Percentiles rank a stretch among this genome's conserved stretches.
These are phyloP conservation scores for Papiliotrema laurentii DNA, from an alignment of 1,284 basidiomycete genomes.

Conservation along the genomic window DNA sequence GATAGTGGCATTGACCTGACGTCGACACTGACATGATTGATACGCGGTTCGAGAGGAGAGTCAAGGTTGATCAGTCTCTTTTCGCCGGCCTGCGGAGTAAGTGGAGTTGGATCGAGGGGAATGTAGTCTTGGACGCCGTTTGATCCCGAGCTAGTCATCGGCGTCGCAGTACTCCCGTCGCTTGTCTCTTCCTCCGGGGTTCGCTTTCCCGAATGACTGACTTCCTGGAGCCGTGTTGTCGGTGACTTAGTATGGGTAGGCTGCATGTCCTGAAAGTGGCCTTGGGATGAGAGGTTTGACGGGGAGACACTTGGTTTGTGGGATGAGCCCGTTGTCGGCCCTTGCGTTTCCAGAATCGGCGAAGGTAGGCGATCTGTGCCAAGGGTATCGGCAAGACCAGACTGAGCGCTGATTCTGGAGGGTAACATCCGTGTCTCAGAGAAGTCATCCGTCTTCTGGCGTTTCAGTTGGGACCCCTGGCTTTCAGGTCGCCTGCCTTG, in stretches of 20 bases:
- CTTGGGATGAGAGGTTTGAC: not conserved
- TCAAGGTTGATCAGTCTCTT: not conserved
- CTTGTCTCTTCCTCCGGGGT: too few species aligned
- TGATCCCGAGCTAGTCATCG: too few species aligned
- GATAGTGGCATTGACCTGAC: not conserved
- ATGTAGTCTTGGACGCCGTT: not conserved
- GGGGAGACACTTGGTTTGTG: not conserved
- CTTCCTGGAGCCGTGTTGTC: not conserved
- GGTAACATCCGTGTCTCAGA: not conserved
- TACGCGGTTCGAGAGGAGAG: not conserved
- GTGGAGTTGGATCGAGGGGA: not conserved
- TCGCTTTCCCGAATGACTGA: too few species aligned
- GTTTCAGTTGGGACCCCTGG: not conserved
- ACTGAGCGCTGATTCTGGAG: too few species aligned
- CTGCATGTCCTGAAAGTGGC: not conserved
- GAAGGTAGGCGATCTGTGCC: not conserved
- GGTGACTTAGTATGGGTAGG: too few species aligned
- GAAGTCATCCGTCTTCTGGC: not conserved
- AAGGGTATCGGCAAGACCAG: too few species aligned
- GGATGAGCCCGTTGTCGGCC: not conserved
- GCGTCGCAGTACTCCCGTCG: too few species aligned
- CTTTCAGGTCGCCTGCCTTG: not conserved
- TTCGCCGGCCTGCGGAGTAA: not conserved
- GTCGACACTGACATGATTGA: not conserved
- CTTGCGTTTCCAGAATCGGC: not conserved